A percentile compares a stretch with the other conserved stretches of the same genome.
Conservation (phyloP, 2,329 filamentous ascomycete genomes). For the Microcyclospora pomicola region DNA sequence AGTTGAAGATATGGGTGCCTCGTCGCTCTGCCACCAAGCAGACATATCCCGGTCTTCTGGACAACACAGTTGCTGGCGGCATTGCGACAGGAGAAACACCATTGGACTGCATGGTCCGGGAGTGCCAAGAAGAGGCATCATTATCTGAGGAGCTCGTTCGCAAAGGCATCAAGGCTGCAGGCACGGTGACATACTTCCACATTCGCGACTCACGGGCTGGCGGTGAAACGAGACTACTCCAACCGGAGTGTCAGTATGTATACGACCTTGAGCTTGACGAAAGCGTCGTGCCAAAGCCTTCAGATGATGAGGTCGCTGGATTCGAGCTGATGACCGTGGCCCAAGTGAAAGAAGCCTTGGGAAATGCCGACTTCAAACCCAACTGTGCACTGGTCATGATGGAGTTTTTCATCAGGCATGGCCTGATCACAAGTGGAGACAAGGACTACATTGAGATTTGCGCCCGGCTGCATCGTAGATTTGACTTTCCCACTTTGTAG, state of each 20-base stretch:
- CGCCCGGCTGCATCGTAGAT: constrained; percentile 57
- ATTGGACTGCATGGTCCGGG: constrained; percentile 70
- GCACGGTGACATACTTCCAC: constrained; percentile 74
- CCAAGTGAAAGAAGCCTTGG: constrained; percentile 57
- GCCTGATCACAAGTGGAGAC: constrained; percentile 66
- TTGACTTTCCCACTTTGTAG: constrained; percentile 53
- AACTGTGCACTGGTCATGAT: constrained; percentile 76
- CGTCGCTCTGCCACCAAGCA: constrained; percentile 62
- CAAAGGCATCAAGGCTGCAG: constrained; percentile 42
- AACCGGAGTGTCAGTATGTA: constrained; percentile 65
- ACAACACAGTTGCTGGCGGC: constrained; percentile 85
- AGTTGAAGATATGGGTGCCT: constrained; percentile 59
- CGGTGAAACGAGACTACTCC: constrained; percentile 62
- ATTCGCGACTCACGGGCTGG: constrained; percentile 41
- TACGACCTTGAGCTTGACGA: constrained; percentile 71
- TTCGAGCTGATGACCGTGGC: constrained; percentile 67
- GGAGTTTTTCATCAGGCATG: constrained; percentile 82
- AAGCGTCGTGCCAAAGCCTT: constrained; percentile 57
- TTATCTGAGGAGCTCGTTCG: constrained; percentile 58
- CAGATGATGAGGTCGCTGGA: constrained; percentile 77
- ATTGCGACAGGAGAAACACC: constrained; percentile 69
- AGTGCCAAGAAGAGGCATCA: constrained; percentile 79
- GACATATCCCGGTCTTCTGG: constrained; percentile 78
- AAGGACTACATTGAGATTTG: constrained; percentile 63
- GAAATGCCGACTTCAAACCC: constrained; percentile 69